A percentile compares a stretch with the other conserved stretches of the same genome.
These are phyloP conservation scores for Hyphopichia wangnamkhiaoensis DNA, from an alignment of 1,139 yeast species.

Conservation along the genomic window DNA sequence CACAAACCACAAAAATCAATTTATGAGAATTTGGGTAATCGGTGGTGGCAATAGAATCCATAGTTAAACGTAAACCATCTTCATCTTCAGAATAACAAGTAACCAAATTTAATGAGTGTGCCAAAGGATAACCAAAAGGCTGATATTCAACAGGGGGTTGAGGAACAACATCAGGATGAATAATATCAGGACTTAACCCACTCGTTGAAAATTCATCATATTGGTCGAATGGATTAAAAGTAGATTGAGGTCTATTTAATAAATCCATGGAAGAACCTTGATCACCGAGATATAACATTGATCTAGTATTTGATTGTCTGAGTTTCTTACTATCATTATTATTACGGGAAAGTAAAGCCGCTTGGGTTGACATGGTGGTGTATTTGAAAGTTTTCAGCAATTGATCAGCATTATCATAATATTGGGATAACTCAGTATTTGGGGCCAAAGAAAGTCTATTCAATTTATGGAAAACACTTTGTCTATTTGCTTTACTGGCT, in stretches of 20 bases:
- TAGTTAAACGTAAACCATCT: slow-evolving; percentile 79
- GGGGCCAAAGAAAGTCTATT: slow-evolving; percentile 41
- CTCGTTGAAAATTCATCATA: slow-evolving; percentile 39
- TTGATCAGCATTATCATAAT: slow-evolving; percentile 36
- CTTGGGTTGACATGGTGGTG: slow-evolving; percentile 61
- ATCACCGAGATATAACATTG: slow-evolving; percentile 33
- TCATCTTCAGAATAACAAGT: slow-evolving; percentile 96
- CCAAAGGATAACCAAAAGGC: slow-evolving; percentile 86
- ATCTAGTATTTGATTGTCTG: slow-evolving; percentile 16
- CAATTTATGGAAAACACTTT: slow-evolving; percentile 43
- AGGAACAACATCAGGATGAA: slow-evolving; percentile 71
- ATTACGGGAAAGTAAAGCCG: slow-evolving; percentile 37
- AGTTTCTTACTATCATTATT: slow-evolving; percentile 14
- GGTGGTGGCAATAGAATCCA: slow-evolving; percentile 89
- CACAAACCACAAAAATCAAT: slow-evolving; percentile 80
- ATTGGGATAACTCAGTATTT: slow-evolving; percentile 39
- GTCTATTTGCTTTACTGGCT: slow-evolving; percentile 42
- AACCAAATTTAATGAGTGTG: slow-evolving; percentile 79
- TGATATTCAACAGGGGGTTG: slow-evolving; percentile 90
- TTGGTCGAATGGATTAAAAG: slow-evolving; percentile 44
- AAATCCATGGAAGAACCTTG: slow-evolving; percentile 39
- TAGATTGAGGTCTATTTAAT: slow-evolving; percentile 33
- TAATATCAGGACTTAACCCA: slow-evolving; percentile 67
- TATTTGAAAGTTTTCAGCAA: slow-evolving; percentile 47
- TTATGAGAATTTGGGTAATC: slow-evolving; percentile 95